Base-by-base conservation (phyloP, 148 eudicot species). In the Hydrangea macrophylla region DNA sequence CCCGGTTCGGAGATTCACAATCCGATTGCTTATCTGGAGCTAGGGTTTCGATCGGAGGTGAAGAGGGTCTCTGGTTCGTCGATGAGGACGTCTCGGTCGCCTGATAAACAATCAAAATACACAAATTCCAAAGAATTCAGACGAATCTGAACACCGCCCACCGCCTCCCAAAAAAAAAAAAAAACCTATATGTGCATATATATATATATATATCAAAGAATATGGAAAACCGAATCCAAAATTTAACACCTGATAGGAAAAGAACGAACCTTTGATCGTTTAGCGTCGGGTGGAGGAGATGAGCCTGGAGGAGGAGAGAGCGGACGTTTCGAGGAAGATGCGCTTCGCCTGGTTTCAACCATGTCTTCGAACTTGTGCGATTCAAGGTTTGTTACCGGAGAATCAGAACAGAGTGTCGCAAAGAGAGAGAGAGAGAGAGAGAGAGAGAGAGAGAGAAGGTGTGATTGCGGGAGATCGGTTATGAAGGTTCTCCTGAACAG, bases 301-400 rank as follows among this genome's bases (percentile, higher is more conserved):
- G 81, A 62, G n/a, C 50, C 22, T 0, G 82, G 74, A 36, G 82
- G 74, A 36, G 82, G 58, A 11, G 83, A 75, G 6, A 86, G 82
- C 13, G 88, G 81, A 3, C 94, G 92, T 64, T 90, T 90, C 17
- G 97, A 82, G 3, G 94, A 80, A 36, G 96, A 84, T 40, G 93
- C 84, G 74, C 94, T 80, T 25, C 97, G 82, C 63, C 90, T 73
- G 31, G 97, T 90, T 73, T 88, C 94, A 27, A 90, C 97, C 97
- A 90, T 90, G 40, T 39, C n/a, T n/a, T n/a, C 54, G 36, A 26
- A 8, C 60, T 73, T 37, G 28, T 65, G 75, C 67, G 82, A 80
- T 77, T 79, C 66, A 65, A 60, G 55, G 73, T 32, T 62, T 53
- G 60, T 55, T 56, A n/a, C 35, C 18, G 26, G 35, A 55, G 53